These are phyloP conservation scores for Suhomyces atakaporum DNA, from an alignment of 1,139 yeast genomes.

Conservation along the genomic window DNA sequence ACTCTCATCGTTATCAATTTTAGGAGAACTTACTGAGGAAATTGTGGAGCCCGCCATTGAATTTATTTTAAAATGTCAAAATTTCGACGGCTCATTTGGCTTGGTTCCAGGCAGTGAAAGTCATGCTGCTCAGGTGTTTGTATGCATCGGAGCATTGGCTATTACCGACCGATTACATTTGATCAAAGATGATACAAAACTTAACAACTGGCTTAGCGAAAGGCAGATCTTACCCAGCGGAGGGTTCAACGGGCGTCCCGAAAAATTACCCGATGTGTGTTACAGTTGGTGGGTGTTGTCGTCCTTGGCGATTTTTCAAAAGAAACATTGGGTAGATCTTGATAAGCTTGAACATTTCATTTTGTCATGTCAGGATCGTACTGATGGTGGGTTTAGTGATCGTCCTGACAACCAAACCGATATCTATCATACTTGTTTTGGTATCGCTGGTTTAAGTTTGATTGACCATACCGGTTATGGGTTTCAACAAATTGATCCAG, in stretches of 20 bases:
- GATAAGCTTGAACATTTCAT: constrained; percentile 65
- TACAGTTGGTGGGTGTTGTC: constrained; percentile 98
- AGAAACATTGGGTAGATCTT: constrained; percentile 73
- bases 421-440: constrained; percentile 90
- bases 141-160: constrained; percentile 80
- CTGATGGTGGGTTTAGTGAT: constrained; percentile 88
- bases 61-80: constrained; percentile 70
- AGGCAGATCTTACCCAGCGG: constrained; percentile 82
- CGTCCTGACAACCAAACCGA: constrained; percentile 90
- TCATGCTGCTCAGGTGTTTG: constrained; percentile 91
- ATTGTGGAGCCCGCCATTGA: constrained; percentile 65
- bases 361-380: constrained; percentile 72
- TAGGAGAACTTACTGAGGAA: constrained; percentile 62
- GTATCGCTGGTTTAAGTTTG: constrained; percentile 81
- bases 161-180: constrained; percentile 61
- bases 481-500: constrained; percentile 71
- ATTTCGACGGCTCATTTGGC: constrained; percentile 97
- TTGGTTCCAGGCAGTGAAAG: constrained; percentile 92
- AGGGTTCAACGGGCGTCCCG: constrained; percentile 96
- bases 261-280: constrained; percentile 93
- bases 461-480: constrained; percentile 54
- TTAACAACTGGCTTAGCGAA: constrained; percentile 84
- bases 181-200: constrained; percentile 52
- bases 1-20: constrained; percentile 66
- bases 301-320: constrained; percentile 66